Percentiles rank a stretch among this genome's conserved stretches.
Evolutionary conservation across 306 rosid genomes (phyloP).

Genomic region (Ceratonia siliqua): DNA sequence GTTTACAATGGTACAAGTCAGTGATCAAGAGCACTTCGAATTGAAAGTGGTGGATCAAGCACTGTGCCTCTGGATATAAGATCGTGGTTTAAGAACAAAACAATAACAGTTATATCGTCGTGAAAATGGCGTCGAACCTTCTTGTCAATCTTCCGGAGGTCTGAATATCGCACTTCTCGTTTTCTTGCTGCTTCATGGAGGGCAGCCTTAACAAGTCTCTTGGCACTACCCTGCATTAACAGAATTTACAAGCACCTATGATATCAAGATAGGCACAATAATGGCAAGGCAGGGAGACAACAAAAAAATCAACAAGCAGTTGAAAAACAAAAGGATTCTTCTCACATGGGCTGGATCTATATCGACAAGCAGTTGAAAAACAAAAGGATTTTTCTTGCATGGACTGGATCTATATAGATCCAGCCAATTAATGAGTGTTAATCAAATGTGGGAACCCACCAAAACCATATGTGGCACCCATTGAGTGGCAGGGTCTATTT

Average conservation of each 20-base stretch:
- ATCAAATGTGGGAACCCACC: too few species aligned
- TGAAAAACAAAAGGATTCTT: slow-evolving; percentile 1
- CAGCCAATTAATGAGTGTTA: too few species aligned
- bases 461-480: too few species aligned
- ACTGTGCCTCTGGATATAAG: slow-evolving; percentile 58
- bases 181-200: slow-evolving; percentile 89
- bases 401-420: too few species aligned
- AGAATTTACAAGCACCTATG: slow-evolving; percentile 18
- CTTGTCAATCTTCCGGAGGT: slow-evolving; percentile 72
- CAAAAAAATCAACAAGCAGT: slow-evolving; percentile 12
- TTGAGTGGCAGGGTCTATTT: background rate
- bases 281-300: background rate
- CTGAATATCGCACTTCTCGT: slow-evolving; percentile 83
- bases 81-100: slow-evolving; percentile 81
- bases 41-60: slow-evolving; percentile 55
- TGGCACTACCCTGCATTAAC: slow-evolving; percentile 83
- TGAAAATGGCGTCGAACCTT: slow-evolving; percentile 88
- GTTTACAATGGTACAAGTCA: slow-evolving; percentile 34
- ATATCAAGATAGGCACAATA: background rate
- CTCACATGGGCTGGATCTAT: background rate
- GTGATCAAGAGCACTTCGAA: slow-evolving; percentile 64
- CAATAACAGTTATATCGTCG: slow-evolving; percentile 78
- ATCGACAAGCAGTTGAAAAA: background rate
- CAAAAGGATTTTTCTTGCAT: background rate
- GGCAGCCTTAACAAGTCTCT: slow-evolving; percentile 84